These are phyloP conservation scores for Yarrowia sp. DNA, from an alignment of 805 yeast species.

Conservation along the genomic window DNA sequence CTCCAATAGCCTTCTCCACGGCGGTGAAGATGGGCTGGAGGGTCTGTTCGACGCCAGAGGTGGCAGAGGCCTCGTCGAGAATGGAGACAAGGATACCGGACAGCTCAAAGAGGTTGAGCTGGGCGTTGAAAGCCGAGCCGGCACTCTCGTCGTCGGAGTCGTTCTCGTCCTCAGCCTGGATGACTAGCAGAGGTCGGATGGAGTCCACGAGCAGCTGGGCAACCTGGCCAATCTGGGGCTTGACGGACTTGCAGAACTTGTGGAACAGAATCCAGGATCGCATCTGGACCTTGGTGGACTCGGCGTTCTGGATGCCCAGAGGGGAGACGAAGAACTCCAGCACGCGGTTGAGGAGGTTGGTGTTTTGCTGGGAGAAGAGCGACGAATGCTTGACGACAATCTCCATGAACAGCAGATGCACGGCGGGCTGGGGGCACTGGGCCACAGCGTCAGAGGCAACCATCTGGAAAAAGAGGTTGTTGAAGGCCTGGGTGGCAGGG, in stretches of 20 bases:
- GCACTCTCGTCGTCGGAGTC: constrained; percentile 58
- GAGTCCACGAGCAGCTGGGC: constrained; percentile 66
- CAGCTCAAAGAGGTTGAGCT: constrained; percentile 83
- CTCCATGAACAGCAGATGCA: constrained; percentile 84
- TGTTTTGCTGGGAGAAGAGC: constrained; percentile 57
- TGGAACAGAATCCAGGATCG: constrained; percentile 92
- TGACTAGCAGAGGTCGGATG: constrained; percentile 63
- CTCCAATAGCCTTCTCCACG: constrained; percentile 66
- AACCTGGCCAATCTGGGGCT: constrained; percentile 64
- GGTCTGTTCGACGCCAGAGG: constrained; percentile 64
- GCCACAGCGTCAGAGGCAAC: constrained; percentile 56
- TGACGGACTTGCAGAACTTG: constrained; percentile 78
- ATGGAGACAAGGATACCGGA: constrained; percentile 74
- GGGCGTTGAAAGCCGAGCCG: constrained; percentile 67
- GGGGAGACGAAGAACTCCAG: constrained; percentile 80
- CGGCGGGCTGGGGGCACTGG: constrained; percentile 74
- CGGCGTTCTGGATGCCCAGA: constrained; percentile 78
- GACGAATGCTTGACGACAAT: constrained; percentile 79
- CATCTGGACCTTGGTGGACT: constrained; percentile 69
- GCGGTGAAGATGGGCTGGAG: constrained; percentile 77
- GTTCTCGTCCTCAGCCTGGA: constrained; percentile 60
- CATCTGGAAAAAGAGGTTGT: constrained; percentile 62
- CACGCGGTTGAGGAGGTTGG: constrained; percentile 62
- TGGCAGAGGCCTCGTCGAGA: constrained; percentile 54
- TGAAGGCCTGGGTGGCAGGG: constrained; percentile 58